Conservation (phyloP, 2,329 filamentous ascomycete genomes). For the Penicillium brasilianum region DNA sequence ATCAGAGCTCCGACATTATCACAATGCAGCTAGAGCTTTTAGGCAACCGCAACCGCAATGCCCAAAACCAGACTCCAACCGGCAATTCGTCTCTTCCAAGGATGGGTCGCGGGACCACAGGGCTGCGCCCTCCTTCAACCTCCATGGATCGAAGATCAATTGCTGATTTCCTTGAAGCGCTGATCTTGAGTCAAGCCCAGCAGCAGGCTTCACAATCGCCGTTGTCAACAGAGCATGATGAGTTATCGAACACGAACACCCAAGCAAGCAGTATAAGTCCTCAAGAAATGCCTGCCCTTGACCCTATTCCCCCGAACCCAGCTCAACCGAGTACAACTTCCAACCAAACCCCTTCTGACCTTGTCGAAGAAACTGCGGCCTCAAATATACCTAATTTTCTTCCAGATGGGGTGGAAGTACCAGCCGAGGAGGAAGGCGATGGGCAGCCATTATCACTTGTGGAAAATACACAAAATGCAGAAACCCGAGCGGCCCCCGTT, state of each 20-base stretch:
- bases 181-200: constrained; percentile 40
- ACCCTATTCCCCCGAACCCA: constrained; percentile 13
- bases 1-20: constrained; percentile 50
- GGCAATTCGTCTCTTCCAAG: constrained; percentile 22
- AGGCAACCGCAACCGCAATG: constrained; percentile 37
- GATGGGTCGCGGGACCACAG: constrained; percentile 19
- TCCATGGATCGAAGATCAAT: constrained; percentile 36
- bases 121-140: constrained; percentile 20
- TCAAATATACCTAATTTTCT: constrained; percentile 32
- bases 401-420: constrained; percentile 41
- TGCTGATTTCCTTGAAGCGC: constrained; percentile 43
- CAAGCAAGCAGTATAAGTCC: constrained; percentile 23
- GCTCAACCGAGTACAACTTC: neutral
- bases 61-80: constrained; percentile 22
- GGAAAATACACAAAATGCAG: constrained; percentile 15
- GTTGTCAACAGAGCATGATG: constrained; percentile 29
- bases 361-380: constrained; percentile 15
- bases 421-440: constrained; percentile 28
- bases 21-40: constrained; percentile 52
- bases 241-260: constrained; percentile 29
- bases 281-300: constrained; percentile 17
- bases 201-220: constrained; percentile 22
- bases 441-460: constrained; percentile 20
- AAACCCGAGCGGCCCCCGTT: constrained; percentile 22
- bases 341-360: constrained; percentile 1